A percentile compares a stretch with the other conserved stretches of the same genome.
Conservation (phyloP, 208 protist genomes). For the Wallacemonas sp. region DNA sequence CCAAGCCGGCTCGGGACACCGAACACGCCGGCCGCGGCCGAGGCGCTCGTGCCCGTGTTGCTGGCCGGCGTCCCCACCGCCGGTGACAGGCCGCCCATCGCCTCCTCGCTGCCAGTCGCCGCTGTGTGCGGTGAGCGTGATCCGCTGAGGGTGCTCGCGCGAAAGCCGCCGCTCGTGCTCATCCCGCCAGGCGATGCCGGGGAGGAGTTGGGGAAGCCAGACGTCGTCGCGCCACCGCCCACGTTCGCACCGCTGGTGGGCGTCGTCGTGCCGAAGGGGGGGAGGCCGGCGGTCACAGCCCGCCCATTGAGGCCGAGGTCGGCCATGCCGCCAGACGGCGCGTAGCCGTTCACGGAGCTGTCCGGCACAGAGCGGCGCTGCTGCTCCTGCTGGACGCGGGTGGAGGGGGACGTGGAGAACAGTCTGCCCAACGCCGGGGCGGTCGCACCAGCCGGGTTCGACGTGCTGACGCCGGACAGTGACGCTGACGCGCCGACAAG, state of each 20-base stretch:
- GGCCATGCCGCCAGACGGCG: background rate
- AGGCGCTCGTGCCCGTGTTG: background rate
- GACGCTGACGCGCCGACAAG: no score
- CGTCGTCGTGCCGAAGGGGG: constrained; percentile 16
- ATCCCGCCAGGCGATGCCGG: background rate
- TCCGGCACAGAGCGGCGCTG: background rate
- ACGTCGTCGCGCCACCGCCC: background rate
- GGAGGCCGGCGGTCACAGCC: background rate
- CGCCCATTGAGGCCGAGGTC: background rate
- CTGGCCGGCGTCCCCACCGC: constrained; percentile 1
- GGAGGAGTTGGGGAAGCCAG: background rate
- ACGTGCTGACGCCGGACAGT: background rate
- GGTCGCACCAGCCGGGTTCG: background rate
- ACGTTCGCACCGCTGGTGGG: background rate
- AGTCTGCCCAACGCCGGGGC: background rate
- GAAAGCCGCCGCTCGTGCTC: background rate
- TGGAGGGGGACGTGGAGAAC: background rate
- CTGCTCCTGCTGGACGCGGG: background rate
- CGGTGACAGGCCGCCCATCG: background rate
- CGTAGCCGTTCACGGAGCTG: background rate
- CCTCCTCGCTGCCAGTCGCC: background rate
- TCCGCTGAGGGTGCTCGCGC: background rate
- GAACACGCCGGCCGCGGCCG: background rate
- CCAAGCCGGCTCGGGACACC: background rate
- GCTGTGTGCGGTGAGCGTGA: background rate